Conservation (phyloP, 345 rosid genomes). For the Eucalyptus pumila region DNA sequence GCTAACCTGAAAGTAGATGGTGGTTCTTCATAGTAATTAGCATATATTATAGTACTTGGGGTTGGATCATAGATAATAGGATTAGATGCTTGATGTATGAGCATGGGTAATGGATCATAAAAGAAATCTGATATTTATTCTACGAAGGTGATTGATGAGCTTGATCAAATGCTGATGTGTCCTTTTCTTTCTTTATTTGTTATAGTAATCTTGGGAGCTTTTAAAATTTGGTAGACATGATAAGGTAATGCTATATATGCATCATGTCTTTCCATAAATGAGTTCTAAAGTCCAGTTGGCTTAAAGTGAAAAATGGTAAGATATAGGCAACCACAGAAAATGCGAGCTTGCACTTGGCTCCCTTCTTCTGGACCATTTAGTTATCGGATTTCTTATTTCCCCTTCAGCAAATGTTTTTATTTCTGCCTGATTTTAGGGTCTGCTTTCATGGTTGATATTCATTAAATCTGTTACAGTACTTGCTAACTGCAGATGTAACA, state of each 20-base stretch:
- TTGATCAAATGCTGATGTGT: background rate
- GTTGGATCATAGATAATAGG: background rate
- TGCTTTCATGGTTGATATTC: background rate
- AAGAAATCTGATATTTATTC: background rate
- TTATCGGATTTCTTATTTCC: background rate
- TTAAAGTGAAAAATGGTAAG: background rate
- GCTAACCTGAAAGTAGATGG: background rate
- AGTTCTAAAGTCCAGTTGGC: background rate
- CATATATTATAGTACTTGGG: background rate
- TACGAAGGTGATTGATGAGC: background rate
- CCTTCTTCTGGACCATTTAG: background rate
- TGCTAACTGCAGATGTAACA: slow-evolving; percentile 60
- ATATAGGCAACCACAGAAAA: background rate
- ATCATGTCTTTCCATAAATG: background rate
- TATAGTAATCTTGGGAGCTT: background rate
- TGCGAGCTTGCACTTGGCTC: background rate
- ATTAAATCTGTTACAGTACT: slow-evolving; percentile 53
- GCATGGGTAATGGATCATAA: background rate
- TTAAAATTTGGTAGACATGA: background rate
- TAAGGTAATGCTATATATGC: background rate
- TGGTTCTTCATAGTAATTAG: background rate
- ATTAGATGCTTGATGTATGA: background rate
- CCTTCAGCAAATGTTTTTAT: background rate
- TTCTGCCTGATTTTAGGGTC: background rate
- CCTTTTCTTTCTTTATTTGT: background rate